phyloP scores from a whole-genome alignment of 257 asterid species.

The Solanum ossicruentum region DNA sequence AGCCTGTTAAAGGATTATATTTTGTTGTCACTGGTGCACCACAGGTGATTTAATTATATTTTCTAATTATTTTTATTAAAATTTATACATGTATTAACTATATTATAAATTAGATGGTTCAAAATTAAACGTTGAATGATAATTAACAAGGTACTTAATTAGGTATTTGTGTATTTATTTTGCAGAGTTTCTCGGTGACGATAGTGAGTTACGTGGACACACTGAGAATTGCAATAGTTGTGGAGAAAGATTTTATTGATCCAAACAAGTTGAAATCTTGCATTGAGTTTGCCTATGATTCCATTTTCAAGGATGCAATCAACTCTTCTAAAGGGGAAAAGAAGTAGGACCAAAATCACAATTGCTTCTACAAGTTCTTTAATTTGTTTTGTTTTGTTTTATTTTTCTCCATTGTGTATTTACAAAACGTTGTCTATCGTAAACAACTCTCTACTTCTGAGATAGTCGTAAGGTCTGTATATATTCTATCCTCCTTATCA shows the following conservation, averaged over 20 bases:
- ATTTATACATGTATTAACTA: neutral
- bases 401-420: too few species aligned
- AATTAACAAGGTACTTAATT: neutral
- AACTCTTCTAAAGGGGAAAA: neutral
- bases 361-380: neutral
- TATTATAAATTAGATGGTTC: neutral
- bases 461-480: neutral
- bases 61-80: neutral
- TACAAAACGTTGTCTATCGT: neutral
- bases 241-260: slow-evolving; percentile 47
- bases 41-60: slow-evolving; percentile 19
- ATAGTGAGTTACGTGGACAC: slow-evolving; percentile 45
- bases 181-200: slow-evolving; percentile 41
- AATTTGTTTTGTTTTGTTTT: too few species aligned
- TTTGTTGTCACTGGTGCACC: slow-evolving; percentile 40
- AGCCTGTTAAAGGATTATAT: slow-evolving; percentile 41
- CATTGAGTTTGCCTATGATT: slow-evolving; percentile 33
- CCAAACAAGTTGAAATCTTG: slow-evolving; percentile 36
- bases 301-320: slow-evolving; percentile 31
- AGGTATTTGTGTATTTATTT: neutral
- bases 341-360: neutral
- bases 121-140: neutral
- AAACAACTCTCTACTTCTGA: neutral
- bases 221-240: slow-evolving; percentile 36
- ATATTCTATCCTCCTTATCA: neutral